phyloP scores from a whole-genome alignment of 2,329 filamentous ascomycete species.

The Fusarium beomiforme region DNA sequence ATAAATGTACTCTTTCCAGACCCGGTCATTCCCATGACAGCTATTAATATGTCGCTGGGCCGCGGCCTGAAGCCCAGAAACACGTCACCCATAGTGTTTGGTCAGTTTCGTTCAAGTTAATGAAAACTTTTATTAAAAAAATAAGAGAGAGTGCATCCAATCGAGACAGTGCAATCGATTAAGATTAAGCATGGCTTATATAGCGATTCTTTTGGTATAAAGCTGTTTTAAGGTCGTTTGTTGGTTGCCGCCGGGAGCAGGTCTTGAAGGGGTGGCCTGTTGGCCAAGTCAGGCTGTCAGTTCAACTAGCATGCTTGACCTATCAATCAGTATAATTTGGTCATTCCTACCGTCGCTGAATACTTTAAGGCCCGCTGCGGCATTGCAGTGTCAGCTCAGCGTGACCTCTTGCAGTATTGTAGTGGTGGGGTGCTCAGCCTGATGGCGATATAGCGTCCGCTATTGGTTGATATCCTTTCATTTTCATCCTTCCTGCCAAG shows the following conservation, averaged over 20 bases:
- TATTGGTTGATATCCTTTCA: background rate
- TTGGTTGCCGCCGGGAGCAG: too few species aligned
- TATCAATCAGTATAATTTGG: background rate
- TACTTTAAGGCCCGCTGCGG: background rate
- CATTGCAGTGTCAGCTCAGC: background rate
- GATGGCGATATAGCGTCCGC: background rate
- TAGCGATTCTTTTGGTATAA: too few species aligned
- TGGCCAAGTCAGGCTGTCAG: background rate
- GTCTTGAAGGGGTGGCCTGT: too few species aligned
- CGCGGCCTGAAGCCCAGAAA: background rate
- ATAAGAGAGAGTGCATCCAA: background rate
- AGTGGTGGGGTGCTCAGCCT: background rate
- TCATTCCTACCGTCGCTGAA: too few species aligned
- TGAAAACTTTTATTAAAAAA: background rate
- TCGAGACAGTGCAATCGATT: too few species aligned
- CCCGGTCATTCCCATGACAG: conserved; percentile 19
- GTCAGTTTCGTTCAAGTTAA: background rate
- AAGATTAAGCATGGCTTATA: too few species aligned
- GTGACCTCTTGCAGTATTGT: background rate
- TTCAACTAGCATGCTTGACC: background rate
- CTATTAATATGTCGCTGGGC: background rate
- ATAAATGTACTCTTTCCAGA: conserved; percentile 21
- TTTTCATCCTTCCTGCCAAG: background rate
- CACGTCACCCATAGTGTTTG: background rate
- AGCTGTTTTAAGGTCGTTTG: too few species aligned